Base-by-base conservation (phyloP, 2,329 filamentous ascomycete genomes). In the Cercospora canescens region DNA sequence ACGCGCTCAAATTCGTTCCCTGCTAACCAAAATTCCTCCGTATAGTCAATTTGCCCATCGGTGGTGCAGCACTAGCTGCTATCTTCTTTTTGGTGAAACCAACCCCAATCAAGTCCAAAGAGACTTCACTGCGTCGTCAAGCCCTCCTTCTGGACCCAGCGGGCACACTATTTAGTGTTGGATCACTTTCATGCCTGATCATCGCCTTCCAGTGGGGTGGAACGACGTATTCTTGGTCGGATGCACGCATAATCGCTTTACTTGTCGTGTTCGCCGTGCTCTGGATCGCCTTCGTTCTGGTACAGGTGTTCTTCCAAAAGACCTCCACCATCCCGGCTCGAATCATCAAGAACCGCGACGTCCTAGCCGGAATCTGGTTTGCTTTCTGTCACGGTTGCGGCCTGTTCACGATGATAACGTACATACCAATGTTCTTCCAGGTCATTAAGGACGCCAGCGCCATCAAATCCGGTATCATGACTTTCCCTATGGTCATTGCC, bases 191-290 rank as follows among this genome's bases (percentile, higher is more conserved):
- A 61, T 83, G 79, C 69, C 71, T 83, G 54, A 73, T 84, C 6
- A 78, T 84, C 35, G 82, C 82, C 28, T 76, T 84, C 2, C 81
- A 83, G 60, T 84, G 81, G 81, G 82, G 81, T 59, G 82, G 82
- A 37, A 77, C 76, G 63, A 81, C 77, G 64, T 83, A 83, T 62
- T 72, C 70, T 3, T 76, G 70, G 82, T 74, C 71, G 11, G 77
- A 73, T 65, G 78, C 74, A 6, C 77, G 78, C 37, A 80, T 83
- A 70, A 81, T 84, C 58, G 80, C 76, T 2, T 76, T 82, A 0
- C 72, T 83, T 18, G 77, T 82, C 58, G 64, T 82, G 21, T 81
- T 79, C 60, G 77, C 61, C 16, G 21, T 81, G 12, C 72, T 80
- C 7, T 71, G 76, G 57, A 66, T 75, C 60, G 76, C 73, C 30